Conservation (phyloP, 306 rosid species). For the Cercis canadensis region DNA sequence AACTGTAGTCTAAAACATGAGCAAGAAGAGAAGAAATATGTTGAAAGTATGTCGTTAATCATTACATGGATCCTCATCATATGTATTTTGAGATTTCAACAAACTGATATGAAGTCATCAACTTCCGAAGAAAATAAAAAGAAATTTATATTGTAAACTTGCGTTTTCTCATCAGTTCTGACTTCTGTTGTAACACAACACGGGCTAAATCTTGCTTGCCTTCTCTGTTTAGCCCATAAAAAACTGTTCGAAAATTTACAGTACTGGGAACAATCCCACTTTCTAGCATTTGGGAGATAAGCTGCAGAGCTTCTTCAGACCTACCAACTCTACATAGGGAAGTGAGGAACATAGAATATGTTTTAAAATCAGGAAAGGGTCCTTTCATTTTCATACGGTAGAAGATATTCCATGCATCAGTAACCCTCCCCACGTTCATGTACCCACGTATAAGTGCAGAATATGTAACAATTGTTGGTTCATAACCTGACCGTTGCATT, state of each 20-base stretch:
- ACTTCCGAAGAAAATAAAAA: neutral
- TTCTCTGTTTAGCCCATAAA: slow-evolving; percentile 77
- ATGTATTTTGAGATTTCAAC: neutral
- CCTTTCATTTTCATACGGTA: slow-evolving; percentile 71
- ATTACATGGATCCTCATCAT: no score
- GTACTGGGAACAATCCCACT: slow-evolving; percentile 82
- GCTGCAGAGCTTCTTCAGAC: slow-evolving; percentile 82
- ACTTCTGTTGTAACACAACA: slow-evolving; percentile 62
- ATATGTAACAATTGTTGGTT: slow-evolving; percentile 73
- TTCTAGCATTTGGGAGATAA: slow-evolving; percentile 65
- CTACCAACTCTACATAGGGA: slow-evolving; percentile 70
- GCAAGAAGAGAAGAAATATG: no score
- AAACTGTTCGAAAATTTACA: slow-evolving; percentile 73
- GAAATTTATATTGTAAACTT: slow-evolving; percentile 51
- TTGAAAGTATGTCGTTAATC: no score
- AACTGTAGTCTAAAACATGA: no score
- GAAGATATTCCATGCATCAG: slow-evolving; percentile 78
- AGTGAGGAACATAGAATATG: slow-evolving; percentile 75
- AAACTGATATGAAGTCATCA: neutral
- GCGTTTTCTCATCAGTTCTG: slow-evolving; percentile 60
- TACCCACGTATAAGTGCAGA: slow-evolving; percentile 76
- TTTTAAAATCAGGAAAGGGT: slow-evolving; percentile 77
- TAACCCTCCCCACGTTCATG: slow-evolving; percentile 63
- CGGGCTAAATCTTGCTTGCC: slow-evolving; percentile 78
- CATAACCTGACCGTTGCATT: slow-evolving; percentile 71